These are phyloP conservation scores for Fraxinus baroniana DNA, from an alignment of 305 asterid species.

Conservation along the genomic window DNA sequence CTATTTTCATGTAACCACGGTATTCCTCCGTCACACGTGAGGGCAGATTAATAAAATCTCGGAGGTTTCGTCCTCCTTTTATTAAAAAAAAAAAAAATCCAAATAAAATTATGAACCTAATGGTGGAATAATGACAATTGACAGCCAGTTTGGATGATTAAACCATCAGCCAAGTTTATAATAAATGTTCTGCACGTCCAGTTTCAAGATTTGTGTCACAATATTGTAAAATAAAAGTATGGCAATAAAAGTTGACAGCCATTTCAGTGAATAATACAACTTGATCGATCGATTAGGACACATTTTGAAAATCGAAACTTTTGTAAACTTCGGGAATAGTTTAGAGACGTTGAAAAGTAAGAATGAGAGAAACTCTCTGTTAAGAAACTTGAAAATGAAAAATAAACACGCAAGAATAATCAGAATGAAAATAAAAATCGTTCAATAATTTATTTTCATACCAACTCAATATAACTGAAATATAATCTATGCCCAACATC, in stretches of 20 bases:
- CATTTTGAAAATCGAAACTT: neutral
- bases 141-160: neutral
- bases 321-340: neutral
- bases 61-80: no score
- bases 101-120: neutral
- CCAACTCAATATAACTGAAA: neutral
- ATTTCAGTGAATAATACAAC: neutral
- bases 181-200: neutral
- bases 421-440: neutral
- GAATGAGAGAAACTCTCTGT: neutral
- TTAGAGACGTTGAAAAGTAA: neutral
- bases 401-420: neutral
- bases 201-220: neutral
- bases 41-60: no score
- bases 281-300: neutral
- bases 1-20: no score
- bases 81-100: neutral
- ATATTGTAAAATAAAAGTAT: neutral
- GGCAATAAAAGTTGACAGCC: slow-evolving; percentile 1
- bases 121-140: neutral
- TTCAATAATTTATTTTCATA: neutral
- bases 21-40: no score
- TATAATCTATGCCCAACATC: neutral
- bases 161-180: neutral
- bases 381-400: neutral